phyloP scores from a whole-genome alignment of 306 rosid species.

The Cicer arietinum region DNA sequence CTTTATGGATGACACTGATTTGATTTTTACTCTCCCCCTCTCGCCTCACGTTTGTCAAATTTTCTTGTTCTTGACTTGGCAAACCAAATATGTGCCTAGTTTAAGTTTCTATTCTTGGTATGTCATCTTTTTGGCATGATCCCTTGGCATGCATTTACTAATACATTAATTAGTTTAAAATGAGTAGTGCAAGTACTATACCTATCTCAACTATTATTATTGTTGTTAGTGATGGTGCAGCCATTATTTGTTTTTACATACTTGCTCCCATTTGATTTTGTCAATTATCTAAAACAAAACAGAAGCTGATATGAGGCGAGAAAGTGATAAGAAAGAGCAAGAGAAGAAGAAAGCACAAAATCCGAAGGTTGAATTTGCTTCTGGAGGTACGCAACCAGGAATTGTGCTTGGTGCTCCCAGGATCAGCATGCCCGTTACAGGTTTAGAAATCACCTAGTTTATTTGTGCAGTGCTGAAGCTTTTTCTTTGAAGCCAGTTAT shows the following conservation, averaged over 20 bases:
- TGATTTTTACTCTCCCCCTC: background rate
- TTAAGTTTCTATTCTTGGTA: constrained; percentile 6
- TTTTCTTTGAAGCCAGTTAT: constrained; percentile 28
- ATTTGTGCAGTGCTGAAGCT: constrained; percentile 37
- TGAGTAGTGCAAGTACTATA: constrained; percentile 11
- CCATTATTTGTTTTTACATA: background rate
- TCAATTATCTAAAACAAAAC: constrained; percentile 39
- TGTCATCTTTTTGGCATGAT: constrained; percentile 9
- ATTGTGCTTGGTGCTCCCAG: constrained; percentile 53
- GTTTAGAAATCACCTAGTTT: constrained; percentile 40
- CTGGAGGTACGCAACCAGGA: constrained; percentile 74
- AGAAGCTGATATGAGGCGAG: constrained; percentile 92
- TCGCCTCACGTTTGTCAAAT: constrained; percentile 3
- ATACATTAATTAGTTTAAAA: constrained; percentile 12
- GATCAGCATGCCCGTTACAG: constrained; percentile 58
- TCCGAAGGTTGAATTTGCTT: constrained; percentile 62
- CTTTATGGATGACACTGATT: constrained; percentile 19
- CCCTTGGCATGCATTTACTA: constrained; percentile 16
- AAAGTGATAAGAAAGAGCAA: constrained; percentile 79
- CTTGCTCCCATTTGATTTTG: constrained; percentile 33
- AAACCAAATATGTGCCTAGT: constrained; percentile 8
- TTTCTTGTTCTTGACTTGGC: constrained; percentile 32
- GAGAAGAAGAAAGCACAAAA: constrained; percentile 69
- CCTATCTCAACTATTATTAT: background rate
- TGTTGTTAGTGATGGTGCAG: constrained; percentile 5